Base-by-base conservation (phyloP, 1,139 yeast species). In the Diutina scorzettiae region DNA sequence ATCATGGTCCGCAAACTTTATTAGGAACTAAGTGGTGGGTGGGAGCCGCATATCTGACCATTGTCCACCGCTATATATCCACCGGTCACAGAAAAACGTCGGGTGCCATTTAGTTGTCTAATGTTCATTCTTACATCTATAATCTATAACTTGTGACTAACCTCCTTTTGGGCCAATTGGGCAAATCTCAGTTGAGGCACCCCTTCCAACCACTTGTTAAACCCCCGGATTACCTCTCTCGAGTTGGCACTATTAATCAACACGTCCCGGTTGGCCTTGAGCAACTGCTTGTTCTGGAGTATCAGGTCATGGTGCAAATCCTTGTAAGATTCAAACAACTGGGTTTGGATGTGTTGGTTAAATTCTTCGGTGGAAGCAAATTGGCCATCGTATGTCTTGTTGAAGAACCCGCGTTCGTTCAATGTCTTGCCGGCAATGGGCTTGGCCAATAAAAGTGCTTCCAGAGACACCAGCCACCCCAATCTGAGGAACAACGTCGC, bases 381-480 rank as follows among this genome's bases (percentile, higher is more conserved):
- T 41, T 68, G 56, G 25, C 62, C 60, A 21, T 62, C 61, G 41
- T 44, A 65, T 28, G 63, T 52, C 51, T 77, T 70, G 59, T 81
- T 79, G 49, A 84, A 59, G 44, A 85, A 73, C 0, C 91, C 94
- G 34, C 70, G 61, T 23, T 66, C 60, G 43, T 59, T 56, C 55
- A 87, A 67, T 23, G 76, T 81, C n/a, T 65, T 57, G 40, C 85
- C 85, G 1, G 58, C 51, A 42, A 86, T 71, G 20, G 85, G 87
- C 55, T 73, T 73, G 5, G 87, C 77, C 45, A 81, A 70, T 47
- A 85, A 64, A 40, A 86, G 63, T 0, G 87, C 86, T 58, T 85
- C 93, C 43, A 80, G 69, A 20, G 94, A 79, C 50, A 69, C 71
- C 47, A 86, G 78, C 66, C 80, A 66, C 2, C 95, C 95, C 47